These are phyloP conservation scores for Bipolaris sorokiniana DNA, from an alignment of 2,329 filamentous ascomycete species.

Conservation along the genomic window DNA sequence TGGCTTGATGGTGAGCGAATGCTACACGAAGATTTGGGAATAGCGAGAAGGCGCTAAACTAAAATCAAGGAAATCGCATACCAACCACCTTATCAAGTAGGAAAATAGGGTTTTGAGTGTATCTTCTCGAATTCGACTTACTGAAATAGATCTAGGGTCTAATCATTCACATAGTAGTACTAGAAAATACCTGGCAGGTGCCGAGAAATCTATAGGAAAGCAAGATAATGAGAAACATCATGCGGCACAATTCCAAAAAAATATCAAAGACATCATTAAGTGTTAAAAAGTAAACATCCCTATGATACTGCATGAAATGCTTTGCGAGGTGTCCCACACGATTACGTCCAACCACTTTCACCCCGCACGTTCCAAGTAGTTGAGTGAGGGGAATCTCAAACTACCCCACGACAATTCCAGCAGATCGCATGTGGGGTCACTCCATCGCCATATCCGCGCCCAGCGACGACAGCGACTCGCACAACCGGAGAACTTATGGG, in stretches of 20 bases:
- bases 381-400: constrained; percentile 17
- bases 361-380: constrained; percentile 13
- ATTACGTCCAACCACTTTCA: constrained; percentile 5
- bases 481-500: constrained; percentile 2
- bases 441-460: background rate
- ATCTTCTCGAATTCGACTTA: too few species aligned
- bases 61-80: background rate
- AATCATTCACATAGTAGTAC: too few species aligned
- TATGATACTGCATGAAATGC: background rate
- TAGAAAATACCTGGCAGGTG: too few species aligned
- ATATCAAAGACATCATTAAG: too few species aligned
- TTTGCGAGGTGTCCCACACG: background rate
- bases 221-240: too few species aligned
- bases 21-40: background rate
- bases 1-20: background rate
- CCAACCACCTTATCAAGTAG: background rate
- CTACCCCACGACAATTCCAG: constrained; percentile 1
- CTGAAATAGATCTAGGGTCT: too few species aligned
- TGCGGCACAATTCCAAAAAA: too few species aligned
- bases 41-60: background rate
- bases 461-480: constrained; percentile 1
- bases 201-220: too few species aligned
- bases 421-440: constrained; percentile 19
- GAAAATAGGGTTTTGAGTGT: too few species aligned
- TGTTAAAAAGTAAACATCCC: too few species aligned